Base-by-base conservation (phyloP, 257 asterid species). In the Schizonepeta tenuifolia region DNA sequence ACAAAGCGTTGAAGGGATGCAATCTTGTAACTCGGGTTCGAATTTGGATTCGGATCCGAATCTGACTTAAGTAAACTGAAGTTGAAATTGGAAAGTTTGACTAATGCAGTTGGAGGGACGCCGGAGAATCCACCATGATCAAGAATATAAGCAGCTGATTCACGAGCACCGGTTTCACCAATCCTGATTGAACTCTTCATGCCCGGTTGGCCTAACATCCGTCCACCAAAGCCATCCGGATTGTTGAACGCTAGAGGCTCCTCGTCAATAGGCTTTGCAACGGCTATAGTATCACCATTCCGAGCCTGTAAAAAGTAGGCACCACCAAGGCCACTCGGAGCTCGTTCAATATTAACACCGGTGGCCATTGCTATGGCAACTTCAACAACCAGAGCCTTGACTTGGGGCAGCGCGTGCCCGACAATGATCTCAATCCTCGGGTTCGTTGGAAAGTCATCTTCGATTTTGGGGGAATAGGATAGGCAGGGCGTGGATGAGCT, bases 181-280 rank as follows among this genome's bases (percentile, higher is more conserved):
- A 94, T 87, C 79, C 85, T 77, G 72, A 94, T 89, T 3, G 97
- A 94, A 70, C 88, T 87, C 77, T 91, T 94, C 84, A 94, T 77
- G 35, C 97, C 97, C 5, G 99, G 98, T 36, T 91, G 99, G 55
- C 99, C 99, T 11, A 91, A 72, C 95, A 88, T 83, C 62, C 95
- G 72, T 20, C 98, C 99, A 5, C 87, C 96, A 73, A 89, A 84
- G 64, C 99, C 96, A 72, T 94, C 91, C 0, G 99, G 99, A 46
- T 94, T 94, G 57, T 94, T 94, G 71, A 94, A 75, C 11, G 97
- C 99, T 35, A 94, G 79, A 36, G 99, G 99, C 69, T 94, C 99
- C 89, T 94, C 99, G 31, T 94, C 99, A n/a, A 90, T 78, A 0
- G 99, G 99, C 87, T 94, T 94, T 3, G 96, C 97, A 44, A 94